Base-by-base conservation (phyloP, 805 yeast species). In the Starmerella cellae region DNA sequence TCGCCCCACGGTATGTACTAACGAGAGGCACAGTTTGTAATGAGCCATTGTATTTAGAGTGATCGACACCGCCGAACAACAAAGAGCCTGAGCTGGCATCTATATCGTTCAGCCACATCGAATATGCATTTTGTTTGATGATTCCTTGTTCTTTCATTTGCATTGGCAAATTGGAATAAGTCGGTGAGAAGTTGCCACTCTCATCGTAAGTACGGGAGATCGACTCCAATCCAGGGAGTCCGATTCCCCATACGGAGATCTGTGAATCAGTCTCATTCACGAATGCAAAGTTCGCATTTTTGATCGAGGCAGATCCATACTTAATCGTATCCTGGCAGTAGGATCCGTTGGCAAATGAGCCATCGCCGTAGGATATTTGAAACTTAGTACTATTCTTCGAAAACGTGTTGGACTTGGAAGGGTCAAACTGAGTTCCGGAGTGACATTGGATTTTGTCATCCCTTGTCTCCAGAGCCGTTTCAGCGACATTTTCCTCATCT, bases 271-370 rank as follows among this genome's bases (percentile, higher is more conserved):
- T 70, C 27, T 60, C 56, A 54, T 76, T 74, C 8, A 82, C 91
- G 21, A 83, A 74, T 1, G 93, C 95, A 60, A 87, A 71, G 6
- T 83, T 73, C 24, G 81, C 63, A 1, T 65, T 50, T 10, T 77
- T 64, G 5, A 68, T 60, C 16, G 69, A 60, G 38, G 67, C 70
- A 37, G 69, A 73, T 38, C 75, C 74, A 42, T 82, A 53, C 2
- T 54, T 48, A 6, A 85, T 67, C 35, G 63, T 62, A 55, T 85
- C 96, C 34, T 64, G 59, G 18, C 78, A 85, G 68, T 72, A 75
- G 14, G 49, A 50, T 16, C 83, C 83, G n/a, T 54, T 51, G 6
- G 78, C 79, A 46, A 57, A 66, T 9, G 74, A 58, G 29, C 56
- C 52, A 51, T 75, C 82, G 20, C 67, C 63, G 47, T 61, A 61